Evolutionary conservation across 225 moss, liverwort and hornwort genomes (phyloP), one percentile per base, ranked within the genome.

Genomic region (Marchantia polymorpha): DNA sequence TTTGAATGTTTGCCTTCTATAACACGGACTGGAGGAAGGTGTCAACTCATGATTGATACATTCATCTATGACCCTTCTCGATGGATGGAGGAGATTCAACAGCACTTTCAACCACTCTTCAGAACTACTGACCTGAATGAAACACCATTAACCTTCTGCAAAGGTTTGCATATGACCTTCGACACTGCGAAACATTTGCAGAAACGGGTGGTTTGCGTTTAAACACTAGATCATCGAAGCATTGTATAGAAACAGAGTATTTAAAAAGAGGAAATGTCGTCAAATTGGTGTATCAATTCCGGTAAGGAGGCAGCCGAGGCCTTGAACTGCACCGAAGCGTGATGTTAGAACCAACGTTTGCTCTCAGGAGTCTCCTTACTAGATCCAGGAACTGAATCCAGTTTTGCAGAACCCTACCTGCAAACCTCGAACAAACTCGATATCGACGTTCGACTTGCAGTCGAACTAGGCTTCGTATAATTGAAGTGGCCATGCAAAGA

Each of bases 401-500:
- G 51, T 23, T 51, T 12, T 51, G 50, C 9, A 72, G 72, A 49
- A 72, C 46, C 72, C 10, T 51, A 25, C 10, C 51, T 10, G 72
- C 72, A n/a, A 72, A 12, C 72, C 72, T 52, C 3, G 72, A 72
- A 12, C 50, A 52, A 20, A 72, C 50, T 72, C 72, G 72, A 72
- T 72, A 72, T 49, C 72, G 72, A 72, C 72, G 72, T 25, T 72
- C 72, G 50, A 72, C 49, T 69, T 72, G 72, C 72, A 49, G 49
- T 8, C 72, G 72, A 49, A 72, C 0, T 12, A 72, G 19, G 17
- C 39, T 46, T 11, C 72, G 9, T 23, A 52, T 10, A 10, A 52
- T 52, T 72, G 72, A 50, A n/a, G 3, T 23, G 20, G 72, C 72
- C 72, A 72, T 72, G n/a, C 50, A 22, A 72, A 25, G 19, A 23